Conservation (phyloP, 2,329 filamentous ascomycete species). For the Blastomyces parvus region DNA sequence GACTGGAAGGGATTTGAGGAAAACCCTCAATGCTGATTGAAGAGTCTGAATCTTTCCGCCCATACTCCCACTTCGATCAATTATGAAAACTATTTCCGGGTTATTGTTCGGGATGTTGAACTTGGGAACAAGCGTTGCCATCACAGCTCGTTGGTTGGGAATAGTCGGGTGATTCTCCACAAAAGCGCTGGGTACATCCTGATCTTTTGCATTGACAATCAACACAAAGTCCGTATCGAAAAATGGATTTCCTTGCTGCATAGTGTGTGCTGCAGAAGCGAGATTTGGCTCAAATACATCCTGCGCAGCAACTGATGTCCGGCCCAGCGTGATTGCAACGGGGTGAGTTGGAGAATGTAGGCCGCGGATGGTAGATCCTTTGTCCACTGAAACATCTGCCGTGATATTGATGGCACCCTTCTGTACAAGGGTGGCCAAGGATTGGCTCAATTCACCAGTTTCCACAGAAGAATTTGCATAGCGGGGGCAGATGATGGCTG, state of each 20-base stretch:
- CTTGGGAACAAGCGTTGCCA: constrained; percentile 61
- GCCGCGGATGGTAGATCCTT: constrained; percentile 48
- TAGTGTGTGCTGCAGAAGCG: constrained; percentile 52
- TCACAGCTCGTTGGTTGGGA: constrained; percentile 54
- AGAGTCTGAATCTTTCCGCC: constrained; percentile 40
- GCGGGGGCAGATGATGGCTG: constrained; percentile 56
- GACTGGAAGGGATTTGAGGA: constrained; percentile 50
- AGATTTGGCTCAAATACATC: constrained; percentile 46
- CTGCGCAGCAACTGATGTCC: constrained; percentile 39
- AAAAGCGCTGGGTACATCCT: constrained; percentile 53
- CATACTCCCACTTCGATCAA: constrained; percentile 60
- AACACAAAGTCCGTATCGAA: constrained; percentile 59
- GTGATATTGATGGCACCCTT: constrained; percentile 44
- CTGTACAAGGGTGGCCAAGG: constrained; percentile 15
- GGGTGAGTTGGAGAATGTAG: constrained; percentile 58
- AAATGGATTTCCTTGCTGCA: constrained; percentile 25
- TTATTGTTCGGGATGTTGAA: constrained; percentile 50
- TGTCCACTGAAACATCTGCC: constrained; percentile 51
- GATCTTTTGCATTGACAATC: constrained; percentile 52
- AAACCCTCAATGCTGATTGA: constrained; percentile 45
- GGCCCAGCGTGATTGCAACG: constrained; percentile 56
- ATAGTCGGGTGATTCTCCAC: constrained; percentile 57
- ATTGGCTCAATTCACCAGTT: constrained; percentile 10
- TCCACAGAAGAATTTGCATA: constrained; percentile 41
- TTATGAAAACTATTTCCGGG: constrained; percentile 62